Evolutionary conservation across 441 rosid genomes (phyloP), one percentile per base, ranked within the genome.

Genomic region (Syzygium malaccense): DNA sequence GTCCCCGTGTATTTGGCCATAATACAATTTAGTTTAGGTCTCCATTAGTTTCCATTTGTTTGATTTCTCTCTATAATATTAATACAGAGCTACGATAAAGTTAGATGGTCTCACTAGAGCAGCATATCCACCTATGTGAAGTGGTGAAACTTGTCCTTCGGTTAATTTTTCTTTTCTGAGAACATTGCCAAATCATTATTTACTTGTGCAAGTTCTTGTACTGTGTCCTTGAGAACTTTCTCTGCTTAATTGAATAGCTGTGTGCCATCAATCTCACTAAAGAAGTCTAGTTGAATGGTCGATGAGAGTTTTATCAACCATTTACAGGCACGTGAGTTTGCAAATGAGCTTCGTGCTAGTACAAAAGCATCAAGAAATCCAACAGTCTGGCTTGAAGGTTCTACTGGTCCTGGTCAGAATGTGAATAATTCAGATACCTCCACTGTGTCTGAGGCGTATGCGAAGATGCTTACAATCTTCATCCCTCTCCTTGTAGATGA

Each of bases 331-430:
- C 99, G 99, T 71, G 99, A 98, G 91, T 98, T 96, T 88, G 99
- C 99, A 57, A 98, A 97, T 91, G 99, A 98, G 95, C 99, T 98
- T 90, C 99, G 99, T 92, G 98, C 99, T 90, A 95, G 99, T 92
- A 98, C 99, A 90, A 98, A 98, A 94, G 99, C 98, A 89, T 94
- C 99, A 86, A 95, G 97, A 92, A 97, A 96, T 91, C 99, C 99
- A 88, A 93, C 98, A 79, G 96, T 95, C 87, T 97, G 99, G 99
- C 98, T 98, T 91, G 99, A 98, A 93, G 99, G 96, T 91, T 92
- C 99, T 86, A 68, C 99, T 0, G 99, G 97, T 89, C 95, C 98
- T 88, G 92, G 92, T 92, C 99, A 97, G 85, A 94, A 92, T 95
- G 94, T 94, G 86, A 93, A 94, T 88, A 91, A 92, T 93, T 88